phyloP scores from a whole-genome alignment of 1,139 yeast genomes.

The Protomyces inundatus region DNA sequence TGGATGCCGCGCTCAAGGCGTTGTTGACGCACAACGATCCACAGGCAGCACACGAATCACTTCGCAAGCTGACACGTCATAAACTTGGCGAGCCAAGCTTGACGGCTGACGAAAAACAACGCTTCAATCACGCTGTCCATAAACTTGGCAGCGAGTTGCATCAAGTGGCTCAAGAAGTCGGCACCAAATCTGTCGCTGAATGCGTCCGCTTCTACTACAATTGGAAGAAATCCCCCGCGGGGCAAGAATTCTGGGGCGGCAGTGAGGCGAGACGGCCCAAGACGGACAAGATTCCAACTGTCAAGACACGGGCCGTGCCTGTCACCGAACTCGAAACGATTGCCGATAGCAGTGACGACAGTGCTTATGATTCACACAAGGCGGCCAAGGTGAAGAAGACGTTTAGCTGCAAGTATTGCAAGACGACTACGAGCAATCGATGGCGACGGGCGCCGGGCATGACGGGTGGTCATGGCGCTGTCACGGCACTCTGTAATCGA shows the following conservation, averaged over 20 bases:
- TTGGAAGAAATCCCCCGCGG: constrained; percentile 83
- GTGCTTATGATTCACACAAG: constrained; percentile 56
- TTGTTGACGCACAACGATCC: constrained; percentile 39
- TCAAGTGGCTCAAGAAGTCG: constrained; percentile 64
- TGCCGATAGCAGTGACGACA: constrained; percentile 67
- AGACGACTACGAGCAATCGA: constrained; percentile 48
- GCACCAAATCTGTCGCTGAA: constrained; percentile 65
- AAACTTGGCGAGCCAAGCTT: constrained; percentile 71
- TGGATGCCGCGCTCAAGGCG: constrained; percentile 62
- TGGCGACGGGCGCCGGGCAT: constrained; percentile 74
- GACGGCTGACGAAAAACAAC: constrained; percentile 53
- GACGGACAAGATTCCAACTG: constrained; percentile 36
- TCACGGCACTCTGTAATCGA: constrained; percentile 66
- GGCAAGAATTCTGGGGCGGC: constrained; percentile 76
- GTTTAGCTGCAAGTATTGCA: constrained; percentile 63
- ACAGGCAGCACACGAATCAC: constrained; percentile 32
- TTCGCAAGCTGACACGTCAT: constrained; percentile 50
- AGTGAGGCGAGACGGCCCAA: constrained; percentile 66
- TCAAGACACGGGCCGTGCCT: constrained; percentile 30
- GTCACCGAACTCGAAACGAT: constrained; percentile 34
- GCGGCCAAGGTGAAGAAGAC: constrained; percentile 41
- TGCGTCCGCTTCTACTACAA: constrained; percentile 78
- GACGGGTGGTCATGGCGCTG: constrained; percentile 38
- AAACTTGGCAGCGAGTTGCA: constrained; percentile 74
- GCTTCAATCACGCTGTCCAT: constrained; percentile 71